Conservation (phyloP, 192 early-diverging fungal genomes). For the Pilobolus umbonatus region DNA sequence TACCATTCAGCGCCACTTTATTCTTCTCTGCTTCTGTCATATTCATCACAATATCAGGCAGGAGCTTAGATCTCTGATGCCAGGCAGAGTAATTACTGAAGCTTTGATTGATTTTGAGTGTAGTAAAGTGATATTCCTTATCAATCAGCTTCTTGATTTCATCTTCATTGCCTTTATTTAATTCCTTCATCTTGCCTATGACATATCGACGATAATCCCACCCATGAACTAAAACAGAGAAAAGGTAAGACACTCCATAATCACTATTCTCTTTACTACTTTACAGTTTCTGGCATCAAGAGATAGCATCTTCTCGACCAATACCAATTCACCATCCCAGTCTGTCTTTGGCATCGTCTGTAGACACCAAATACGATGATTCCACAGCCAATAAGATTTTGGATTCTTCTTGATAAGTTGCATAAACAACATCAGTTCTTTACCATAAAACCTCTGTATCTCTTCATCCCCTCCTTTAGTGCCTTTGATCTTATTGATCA, state of each 20-base stretch:
- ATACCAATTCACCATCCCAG: constrained; percentile 75
- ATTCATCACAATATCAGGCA: constrained; percentile 49
- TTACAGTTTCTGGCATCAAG: constrained; percentile 92
- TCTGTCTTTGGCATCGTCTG: constrained; percentile 65
- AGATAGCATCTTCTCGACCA: constrained; percentile 76
- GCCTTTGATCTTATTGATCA: constrained; percentile 32
- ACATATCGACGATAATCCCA: constrained; percentile 97
- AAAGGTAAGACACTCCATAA: background rate
- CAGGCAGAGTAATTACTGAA: constrained; percentile 99
- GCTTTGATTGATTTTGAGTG: constrained; percentile 83
- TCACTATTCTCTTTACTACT: background rate
- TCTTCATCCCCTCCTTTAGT: no score
- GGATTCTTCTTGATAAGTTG: constrained; percentile 70
- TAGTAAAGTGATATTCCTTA: constrained; percentile 85
- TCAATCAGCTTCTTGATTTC: constrained; percentile 37
- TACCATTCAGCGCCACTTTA: constrained; percentile 33
- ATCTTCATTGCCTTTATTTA: constrained; percentile 3
- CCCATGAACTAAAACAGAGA: constrained; percentile 70
- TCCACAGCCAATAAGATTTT: constrained; percentile 98
- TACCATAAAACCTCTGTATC: constrained; percentile 28
- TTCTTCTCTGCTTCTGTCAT: constrained; percentile 42
- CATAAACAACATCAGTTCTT: constrained; percentile 76
- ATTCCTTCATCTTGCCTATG: constrained; percentile 38
- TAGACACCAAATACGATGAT: constrained; percentile 91
- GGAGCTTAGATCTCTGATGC: constrained; percentile 88